phyloP scores from a whole-genome alignment of 2,329 filamentous ascomycete genomes.

The Alternaria triticimaculans region DNA sequence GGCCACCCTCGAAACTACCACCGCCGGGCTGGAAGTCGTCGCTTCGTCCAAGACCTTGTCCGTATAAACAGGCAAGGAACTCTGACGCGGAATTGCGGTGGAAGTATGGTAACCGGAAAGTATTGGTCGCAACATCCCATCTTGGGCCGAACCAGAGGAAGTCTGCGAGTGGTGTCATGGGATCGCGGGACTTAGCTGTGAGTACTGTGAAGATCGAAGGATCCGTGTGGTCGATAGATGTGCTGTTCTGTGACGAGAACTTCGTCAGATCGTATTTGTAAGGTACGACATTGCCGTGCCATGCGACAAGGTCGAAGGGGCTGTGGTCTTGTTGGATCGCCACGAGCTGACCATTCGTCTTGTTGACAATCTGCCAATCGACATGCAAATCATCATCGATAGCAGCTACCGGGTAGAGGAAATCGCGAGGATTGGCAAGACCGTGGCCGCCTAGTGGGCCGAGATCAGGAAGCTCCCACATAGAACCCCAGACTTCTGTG shows the following conservation, averaged over 20 bases:
- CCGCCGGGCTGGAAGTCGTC: constrained; percentile 53
- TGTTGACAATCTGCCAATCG: constrained; percentile 45
- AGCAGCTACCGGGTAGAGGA: constrained; percentile 47
- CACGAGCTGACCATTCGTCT: constrained; percentile 44
- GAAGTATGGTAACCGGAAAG: constrained; percentile 50
- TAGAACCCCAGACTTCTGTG: constrained; percentile 50
- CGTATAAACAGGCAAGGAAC: constrained; percentile 48
- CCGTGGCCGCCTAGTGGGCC: constrained; percentile 50
- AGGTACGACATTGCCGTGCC: constrained; percentile 53
- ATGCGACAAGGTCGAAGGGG: constrained; percentile 54
- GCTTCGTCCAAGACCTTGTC: constrained; percentile 47
- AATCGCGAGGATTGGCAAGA: constrained; percentile 50
- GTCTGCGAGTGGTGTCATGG: constrained; percentile 45
- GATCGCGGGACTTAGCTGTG: constrained; percentile 48
- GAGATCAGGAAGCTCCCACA: constrained; percentile 50
- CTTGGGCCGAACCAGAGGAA: constrained; percentile 50
- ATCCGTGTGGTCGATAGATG: constrained; percentile 50
- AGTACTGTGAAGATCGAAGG: constrained; percentile 49
- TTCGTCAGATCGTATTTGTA: constrained; percentile 65
- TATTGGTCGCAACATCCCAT: constrained; percentile 50
- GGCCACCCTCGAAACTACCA: constrained; percentile 47
- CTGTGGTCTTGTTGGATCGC: constrained; percentile 48
- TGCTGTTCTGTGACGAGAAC: constrained; percentile 49
- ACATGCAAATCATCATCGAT: constrained; percentile 47
- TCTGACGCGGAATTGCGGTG: constrained; percentile 49